Evolutionary conservation across 2,329 filamentous ascomycete species (phyloP), one percentile per base, ranked within the genome.

Genomic region (Ploettnerulaceae sp.): DNA sequence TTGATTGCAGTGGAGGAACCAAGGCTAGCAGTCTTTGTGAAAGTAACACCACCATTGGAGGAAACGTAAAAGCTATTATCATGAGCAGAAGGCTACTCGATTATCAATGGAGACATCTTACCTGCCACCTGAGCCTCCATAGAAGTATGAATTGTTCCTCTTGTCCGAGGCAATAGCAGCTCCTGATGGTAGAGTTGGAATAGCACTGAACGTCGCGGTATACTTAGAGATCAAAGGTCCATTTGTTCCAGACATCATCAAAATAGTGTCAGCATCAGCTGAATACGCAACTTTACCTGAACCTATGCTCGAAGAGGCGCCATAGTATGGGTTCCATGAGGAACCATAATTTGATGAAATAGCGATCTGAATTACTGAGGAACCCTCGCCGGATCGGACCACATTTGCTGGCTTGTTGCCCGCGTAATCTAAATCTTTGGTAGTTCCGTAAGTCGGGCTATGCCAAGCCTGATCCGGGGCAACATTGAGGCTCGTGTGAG

Each of bases 131-230:
- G 43, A 52, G 5, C 47, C 52, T 11, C 38, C 54, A 36, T 57
- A 57, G 45, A 57, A 57, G 21, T 46, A 45, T 1, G 42, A 39
- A 8, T 43, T 35, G 25, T 53, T 57, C 25, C 37, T 34, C 39
- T 76, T 78, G 58, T 81, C 77, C 7, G 73, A 70, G 5, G 74
- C 76, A 40, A 81, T 71, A 4, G 70, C 64, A 0, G 75, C 70
- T 7, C 65, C 65, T 0, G 67, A 64, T 1, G 73, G 69, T 60
- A 31, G 66, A 65, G 0, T 69, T 9, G 52, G 66, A 1, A 78
- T 69, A 1, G 69, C 56, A 3, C 66, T 61, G 55, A 79, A 78
- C 3, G 48, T 70, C 61, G 48, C 37, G 3, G 35, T 36, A 28
- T 53, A 46, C 20, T 45, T 42, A 3, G 48, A 51, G 25, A 49